Percentiles rank a stretch among this genome's conserved stretches.
Evolutionary conservation across 345 rosid genomes (phyloP).

Genomic region (Euphorbia tirucalli): DNA sequence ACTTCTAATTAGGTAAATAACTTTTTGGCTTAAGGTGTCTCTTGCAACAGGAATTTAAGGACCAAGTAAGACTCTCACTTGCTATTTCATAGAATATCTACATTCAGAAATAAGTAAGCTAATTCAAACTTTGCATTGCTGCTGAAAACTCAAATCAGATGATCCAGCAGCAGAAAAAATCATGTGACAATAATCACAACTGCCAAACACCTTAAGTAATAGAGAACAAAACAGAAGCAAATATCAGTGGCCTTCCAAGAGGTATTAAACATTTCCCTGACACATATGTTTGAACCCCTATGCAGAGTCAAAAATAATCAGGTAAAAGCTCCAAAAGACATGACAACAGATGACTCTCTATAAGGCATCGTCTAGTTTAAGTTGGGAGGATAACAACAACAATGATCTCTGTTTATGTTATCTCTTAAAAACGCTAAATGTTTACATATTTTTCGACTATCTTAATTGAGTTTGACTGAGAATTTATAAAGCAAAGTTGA

Average conservation of each 20-base stretch:
- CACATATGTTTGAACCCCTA: background rate
- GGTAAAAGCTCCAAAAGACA: background rate
- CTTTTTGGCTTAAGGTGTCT: no score
- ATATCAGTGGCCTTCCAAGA: background rate
- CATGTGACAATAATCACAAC: background rate
- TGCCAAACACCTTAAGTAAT: background rate
- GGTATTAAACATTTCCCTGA: background rate
- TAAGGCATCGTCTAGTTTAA: background rate
- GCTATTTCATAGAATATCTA: background rate
- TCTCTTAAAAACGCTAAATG: no score
- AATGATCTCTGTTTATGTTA: background rate
- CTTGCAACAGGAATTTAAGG: no score
- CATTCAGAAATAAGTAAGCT: background rate
- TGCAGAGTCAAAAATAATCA: background rate
- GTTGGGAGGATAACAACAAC: background rate
- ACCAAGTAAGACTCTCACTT: no score
- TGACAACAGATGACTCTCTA: background rate
- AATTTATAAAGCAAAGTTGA: constrained; percentile 1
- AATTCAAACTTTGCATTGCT: background rate
- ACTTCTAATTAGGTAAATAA: no score
- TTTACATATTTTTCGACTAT: no score
- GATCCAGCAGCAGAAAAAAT: background rate
- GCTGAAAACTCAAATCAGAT: background rate
- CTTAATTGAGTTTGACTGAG: background rate
- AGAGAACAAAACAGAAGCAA: background rate